Evolutionary conservation across 768 basidiomycete genomes (phyloP).

Genomic region (Xanthoconium purpureum): DNA sequence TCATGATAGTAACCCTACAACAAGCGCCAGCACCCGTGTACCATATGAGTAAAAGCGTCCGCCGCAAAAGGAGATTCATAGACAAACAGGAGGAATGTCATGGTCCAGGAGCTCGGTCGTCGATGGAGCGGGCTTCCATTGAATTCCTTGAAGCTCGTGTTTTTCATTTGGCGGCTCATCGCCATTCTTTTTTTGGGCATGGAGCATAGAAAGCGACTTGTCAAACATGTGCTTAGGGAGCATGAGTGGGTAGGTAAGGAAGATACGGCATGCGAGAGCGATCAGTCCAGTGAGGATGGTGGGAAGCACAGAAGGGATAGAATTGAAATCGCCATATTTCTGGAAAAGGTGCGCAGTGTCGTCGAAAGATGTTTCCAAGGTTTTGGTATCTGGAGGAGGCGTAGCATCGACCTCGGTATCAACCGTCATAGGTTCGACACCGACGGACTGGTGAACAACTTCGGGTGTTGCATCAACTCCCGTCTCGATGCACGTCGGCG

Average conservation of each 20-base stretch:
- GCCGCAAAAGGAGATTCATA: conserved; percentile 40
- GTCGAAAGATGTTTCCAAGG: conserved; percentile 25
- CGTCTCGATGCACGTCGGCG: conserved; percentile 43
- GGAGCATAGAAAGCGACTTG: conserved; percentile 34
- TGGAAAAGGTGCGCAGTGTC: conserved; percentile 20
- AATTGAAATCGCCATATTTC: conserved; percentile 28
- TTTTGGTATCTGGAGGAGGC: conserved; percentile 15
- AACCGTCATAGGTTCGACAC: conserved; percentile 25
- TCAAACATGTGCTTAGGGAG: conserved; percentile 43
- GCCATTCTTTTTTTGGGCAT: conserved; percentile 29
- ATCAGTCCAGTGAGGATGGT: conserved; percentile 37
- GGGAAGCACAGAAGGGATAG: conserved; percentile 30
- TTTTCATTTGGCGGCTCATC: conserved; percentile 29
- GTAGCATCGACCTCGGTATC: conserved; percentile 36
- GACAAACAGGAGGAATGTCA: conserved; percentile 47
- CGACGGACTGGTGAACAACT: conserved; percentile 32
- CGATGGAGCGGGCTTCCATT: conserved; percentile 26
- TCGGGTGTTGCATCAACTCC: conserved; percentile 45
- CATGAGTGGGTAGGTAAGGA: conserved; percentile 49
- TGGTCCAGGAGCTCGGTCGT: conserved; percentile 28
- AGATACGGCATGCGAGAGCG: conserved; percentile 46
- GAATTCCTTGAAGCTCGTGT: conserved; percentile 26
- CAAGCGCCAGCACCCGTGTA: conserved; percentile 45
- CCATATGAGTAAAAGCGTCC: conserved; percentile 42
- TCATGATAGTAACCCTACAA: conserved; percentile 42